Base-by-base conservation (phyloP, 169 alveolate genomes). In the Plasmodium cynomolgi region DNA sequence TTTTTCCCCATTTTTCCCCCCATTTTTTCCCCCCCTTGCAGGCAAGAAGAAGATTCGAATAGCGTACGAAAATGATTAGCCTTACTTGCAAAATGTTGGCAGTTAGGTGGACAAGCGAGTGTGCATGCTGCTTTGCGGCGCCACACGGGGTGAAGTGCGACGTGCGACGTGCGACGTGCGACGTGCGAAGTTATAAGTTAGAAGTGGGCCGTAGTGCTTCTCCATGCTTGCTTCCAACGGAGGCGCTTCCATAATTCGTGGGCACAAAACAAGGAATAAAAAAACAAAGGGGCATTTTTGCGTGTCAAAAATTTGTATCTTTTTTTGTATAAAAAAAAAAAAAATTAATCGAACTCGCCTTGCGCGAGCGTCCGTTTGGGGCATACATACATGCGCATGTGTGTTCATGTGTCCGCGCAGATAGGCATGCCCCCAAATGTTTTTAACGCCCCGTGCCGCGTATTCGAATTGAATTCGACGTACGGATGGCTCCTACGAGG, bases 21-120 rank as follows among this genome's bases (percentile, higher is more conserved):
- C 75, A 44, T 44, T 44, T 39, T 44, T n/a, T 5, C 34, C 37
- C 39, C 23, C 29, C 13, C 62, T 79, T 47, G 11, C 23, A 81
- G 86, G 41, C 26, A 81, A 81, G 33, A 81, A 81, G 68, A 81
- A 81, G 86, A 81, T 81, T 29, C 86, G 75, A 81, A 81, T 81
- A 50, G 86, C 39, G 8, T 81, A 81, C 74, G 86, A 81, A 50
- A 81, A 81, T 23, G 86, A 81, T 41, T 81, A 50, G 77, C 17
- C 86, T 17, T 15, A 26, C 8, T 37, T 8, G 31, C 9, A 77
- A 77, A 77, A 26, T 26, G 29, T 68, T 20, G 15, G 77, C 37
- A 29, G 34, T 20, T 68, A 68, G 39, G 5, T 68, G 77, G 77
- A 68, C n/a, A 23, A 68, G 37, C 77, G 77, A 68, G 37, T 23